Conservation (phyloP, 1,284 basidiomycete species). For the Apiotrichum gamsii region DNA sequence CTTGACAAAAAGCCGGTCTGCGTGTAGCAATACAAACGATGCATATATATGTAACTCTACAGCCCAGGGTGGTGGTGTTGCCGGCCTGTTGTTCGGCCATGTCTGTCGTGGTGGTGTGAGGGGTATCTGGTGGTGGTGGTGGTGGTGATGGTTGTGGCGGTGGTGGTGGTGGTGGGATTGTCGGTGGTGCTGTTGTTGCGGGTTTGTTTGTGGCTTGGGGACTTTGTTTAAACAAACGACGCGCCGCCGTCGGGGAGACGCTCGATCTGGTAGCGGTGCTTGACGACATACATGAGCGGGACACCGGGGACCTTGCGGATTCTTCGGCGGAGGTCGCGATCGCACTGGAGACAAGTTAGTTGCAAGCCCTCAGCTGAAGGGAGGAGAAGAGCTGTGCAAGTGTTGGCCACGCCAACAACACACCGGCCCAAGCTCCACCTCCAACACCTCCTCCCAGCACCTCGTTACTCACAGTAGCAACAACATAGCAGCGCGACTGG, state of each 20-base stretch:
- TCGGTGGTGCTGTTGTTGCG: neutral
- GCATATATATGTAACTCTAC: constrained; percentile 7
- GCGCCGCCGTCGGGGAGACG: constrained; percentile 64
- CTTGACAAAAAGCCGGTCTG: neutral
- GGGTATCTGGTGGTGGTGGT: too few species aligned
- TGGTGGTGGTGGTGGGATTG: too few species aligned
- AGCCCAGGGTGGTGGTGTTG: too few species aligned
- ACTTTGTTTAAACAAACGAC: constrained; percentile 21
- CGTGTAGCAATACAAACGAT: constrained; percentile 18
- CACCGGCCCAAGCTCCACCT: neutral
- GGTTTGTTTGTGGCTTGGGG: too few species aligned
- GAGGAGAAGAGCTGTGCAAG: too few species aligned
- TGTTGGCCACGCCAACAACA: too few species aligned
- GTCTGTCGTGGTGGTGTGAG: too few species aligned
- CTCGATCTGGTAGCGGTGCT: constrained; percentile 84
- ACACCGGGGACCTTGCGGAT: constrained; percentile 91
- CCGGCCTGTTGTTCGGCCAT: too few species aligned
- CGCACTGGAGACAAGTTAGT: constrained; percentile 63
- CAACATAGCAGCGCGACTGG: constrained; percentile 92
- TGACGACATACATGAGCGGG: constrained; percentile 92
- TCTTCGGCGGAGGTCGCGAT: constrained; percentile 84
- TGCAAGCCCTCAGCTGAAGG: too few species aligned
- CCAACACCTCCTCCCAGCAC: too few species aligned
- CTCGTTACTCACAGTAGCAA: constrained; percentile 74
- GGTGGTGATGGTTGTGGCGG: too few species aligned